Evolutionary conservation across 768 basidiomycete species (phyloP).

Genomic region (Tricholoma sp.): DNA sequence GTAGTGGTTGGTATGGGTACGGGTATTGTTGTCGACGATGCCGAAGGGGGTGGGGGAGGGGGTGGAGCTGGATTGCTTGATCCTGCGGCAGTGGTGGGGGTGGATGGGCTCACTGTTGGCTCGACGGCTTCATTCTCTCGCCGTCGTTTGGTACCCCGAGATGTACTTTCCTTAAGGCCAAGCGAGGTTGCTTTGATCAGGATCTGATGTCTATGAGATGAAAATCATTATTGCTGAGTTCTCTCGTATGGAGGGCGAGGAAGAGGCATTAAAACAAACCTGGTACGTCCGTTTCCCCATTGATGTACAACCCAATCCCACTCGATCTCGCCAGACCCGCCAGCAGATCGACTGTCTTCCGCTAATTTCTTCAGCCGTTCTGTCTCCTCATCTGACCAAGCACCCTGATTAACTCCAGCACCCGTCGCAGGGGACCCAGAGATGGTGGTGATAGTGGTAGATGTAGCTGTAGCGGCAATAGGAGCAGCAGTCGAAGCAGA

Average conservation of each 20-base stretch:
- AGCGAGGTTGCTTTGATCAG: constrained; percentile 76
- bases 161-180: constrained; percentile 70
- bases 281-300: constrained; percentile 71
- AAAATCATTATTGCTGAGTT: too few relatives aligned
- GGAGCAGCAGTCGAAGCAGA: constrained; percentile 16
- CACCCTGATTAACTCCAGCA: constrained; percentile 51
- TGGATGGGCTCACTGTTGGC: constrained; percentile 21
- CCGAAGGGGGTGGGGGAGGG: constrained; percentile 16
- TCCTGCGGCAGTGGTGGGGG: constrained; percentile 26
- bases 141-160: constrained; percentile 41
- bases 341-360: constrained; percentile 54
- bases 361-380: constrained; percentile 63
- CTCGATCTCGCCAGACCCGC: constrained; percentile 55
- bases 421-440: constrained; percentile 24
- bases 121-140: constrained; percentile 31
- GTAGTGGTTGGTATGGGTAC: constrained; percentile 23
- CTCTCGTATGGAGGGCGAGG: not conserved
- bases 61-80: constrained; percentile 21
- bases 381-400: constrained; percentile 77
- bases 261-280: constrained; percentile 35
- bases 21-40: constrained; percentile 18
- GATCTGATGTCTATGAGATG: constrained; percentile 63
- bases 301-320: constrained; percentile 76
- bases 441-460: constrained; percentile 17
- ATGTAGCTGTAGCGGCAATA: constrained; percentile 16